Conservation (phyloP, 2,329 filamentous ascomycete genomes). For the Botrytis sinoallii region DNA sequence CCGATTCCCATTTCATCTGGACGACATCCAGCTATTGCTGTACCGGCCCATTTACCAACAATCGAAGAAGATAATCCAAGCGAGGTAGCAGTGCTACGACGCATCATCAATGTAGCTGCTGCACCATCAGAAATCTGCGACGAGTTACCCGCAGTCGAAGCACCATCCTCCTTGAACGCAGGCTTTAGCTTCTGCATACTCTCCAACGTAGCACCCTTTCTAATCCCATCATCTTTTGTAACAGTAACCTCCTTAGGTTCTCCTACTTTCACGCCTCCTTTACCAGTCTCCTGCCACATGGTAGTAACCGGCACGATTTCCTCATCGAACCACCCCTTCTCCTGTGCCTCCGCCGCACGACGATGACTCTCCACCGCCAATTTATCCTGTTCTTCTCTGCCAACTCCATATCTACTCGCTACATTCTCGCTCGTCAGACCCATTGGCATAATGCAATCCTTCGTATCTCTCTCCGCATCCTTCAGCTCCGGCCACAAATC, state of each 20-base stretch:
- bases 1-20: constrained; percentile 96
- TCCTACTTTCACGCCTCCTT: constrained; percentile 54
- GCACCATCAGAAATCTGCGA: constrained; percentile 87
- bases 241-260: constrained; percentile 63
- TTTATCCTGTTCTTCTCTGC: constrained; percentile 73
- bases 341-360: constrained; percentile 68
- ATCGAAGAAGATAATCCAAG: constrained; percentile 68
- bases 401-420: constrained; percentile 70
- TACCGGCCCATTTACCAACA: constrained; percentile 79
- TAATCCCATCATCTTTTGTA: constrained; percentile 77
- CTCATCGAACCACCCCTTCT: constrained; percentile 64
- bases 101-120: constrained; percentile 79
- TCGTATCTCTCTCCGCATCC: constrained; percentile 63
- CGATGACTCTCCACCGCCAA: constrained; percentile 74
- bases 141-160: constrained; percentile 81
- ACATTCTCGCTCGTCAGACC: constrained; percentile 89
- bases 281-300: constrained; percentile 61
- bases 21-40: constrained; percentile 70
- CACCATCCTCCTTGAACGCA: constrained; percentile 72
- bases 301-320: constrained; percentile 83
- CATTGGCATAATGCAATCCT: constrained; percentile 93
- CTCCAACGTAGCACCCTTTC: constrained; percentile 64
- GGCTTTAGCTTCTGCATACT: constrained; percentile 78
- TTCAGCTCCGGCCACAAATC: constrained; percentile 73
- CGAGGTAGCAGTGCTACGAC: constrained; percentile 71